Base-by-base conservation (phyloP, 441 rosid genomes). In the Populus hybrid region DNA sequence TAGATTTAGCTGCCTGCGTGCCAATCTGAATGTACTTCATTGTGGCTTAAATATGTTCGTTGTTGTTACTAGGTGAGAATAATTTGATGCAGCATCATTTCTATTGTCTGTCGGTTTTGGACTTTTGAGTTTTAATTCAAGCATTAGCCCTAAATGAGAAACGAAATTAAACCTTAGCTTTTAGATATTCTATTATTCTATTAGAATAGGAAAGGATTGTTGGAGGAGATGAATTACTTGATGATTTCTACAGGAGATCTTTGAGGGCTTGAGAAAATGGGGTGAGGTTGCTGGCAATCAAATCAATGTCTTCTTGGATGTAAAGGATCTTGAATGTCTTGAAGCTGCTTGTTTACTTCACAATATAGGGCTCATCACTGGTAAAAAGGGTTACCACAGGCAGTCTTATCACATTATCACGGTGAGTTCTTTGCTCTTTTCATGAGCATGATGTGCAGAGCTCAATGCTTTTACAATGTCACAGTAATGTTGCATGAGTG, bases 301-400 rank as follows among this genome's bases (percentile, higher is more conserved):
- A 75, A 69, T 56, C 74, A 64, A 65, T 10, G 64, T 77, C 74
- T 61, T 73, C 71, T 79, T 90, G 75, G 86, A 82, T 66, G 87
- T 83, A 69, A 89, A 86, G 80, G 88, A 89, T 85, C 86, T 89
- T 77, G 94, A 90, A 81, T 88, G 87, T 79, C 90, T 92, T 45
- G 88, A 89, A 82, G 97, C 91, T 83, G 92, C 97, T 9, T 92
- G 94, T 78, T 84, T 89, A 82, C 92, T 92, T 81, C 94, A 92
- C 81, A 86, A 84, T 75, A 78, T 88, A 18, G 97, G 97, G 66
- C 82, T 85, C 67, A 80, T 82, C 79, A 73, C 78, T 70, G 83
- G 93, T 80, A 87, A 87, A 86, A 89, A 85, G 81, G 91, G 94
- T 76, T 90, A 92, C 75, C 97, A 92, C 78, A 89, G 89, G 89